Evolutionary conservation across 2,329 filamentous ascomycete species (phyloP).

Genomic region (Fusarium circinatum): DNA sequence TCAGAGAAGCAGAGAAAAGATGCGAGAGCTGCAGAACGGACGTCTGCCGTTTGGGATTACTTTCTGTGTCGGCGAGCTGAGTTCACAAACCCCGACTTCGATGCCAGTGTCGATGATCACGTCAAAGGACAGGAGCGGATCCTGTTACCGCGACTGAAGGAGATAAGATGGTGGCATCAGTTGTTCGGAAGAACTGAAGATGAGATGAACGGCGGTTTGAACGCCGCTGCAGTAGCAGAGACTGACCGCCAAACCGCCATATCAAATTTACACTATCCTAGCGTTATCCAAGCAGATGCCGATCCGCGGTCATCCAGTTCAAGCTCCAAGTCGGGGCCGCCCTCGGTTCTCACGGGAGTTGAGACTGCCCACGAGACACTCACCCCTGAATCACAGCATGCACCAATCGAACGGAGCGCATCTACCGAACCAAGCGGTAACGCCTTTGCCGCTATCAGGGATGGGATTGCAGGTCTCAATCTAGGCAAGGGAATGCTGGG

Average conservation of each 20-base stretch:
- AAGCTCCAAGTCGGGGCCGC: constrained; percentile 53
- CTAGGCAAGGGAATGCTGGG: constrained; percentile 59
- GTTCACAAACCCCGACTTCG: constrained; percentile 85
- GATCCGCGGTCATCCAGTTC: constrained; percentile 41
- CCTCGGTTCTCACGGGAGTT: constrained; percentile 67
- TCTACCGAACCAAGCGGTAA: constrained; percentile 56
- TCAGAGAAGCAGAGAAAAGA: constrained; percentile 88
- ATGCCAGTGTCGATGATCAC: constrained; percentile 79
- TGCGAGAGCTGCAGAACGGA: constrained; percentile 73
- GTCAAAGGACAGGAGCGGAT: constrained; percentile 83
- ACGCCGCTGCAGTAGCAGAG: constrained; percentile 64
- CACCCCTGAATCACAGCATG: constrained; percentile 53
- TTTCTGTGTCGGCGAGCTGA: constrained; percentile 84
- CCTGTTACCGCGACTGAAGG: constrained; percentile 79
- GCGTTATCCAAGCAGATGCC: constrained; percentile 42
- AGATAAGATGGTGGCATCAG: constrained; percentile 95
- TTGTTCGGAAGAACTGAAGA: constrained; percentile 85
- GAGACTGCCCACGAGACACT: constrained; percentile 67
- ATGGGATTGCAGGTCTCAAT: constrained; percentile 59
- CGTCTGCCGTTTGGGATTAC: constrained; percentile 94
- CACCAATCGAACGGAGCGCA: constrained; percentile 55
- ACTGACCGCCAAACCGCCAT: constrained; percentile 52
- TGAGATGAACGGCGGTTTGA: constrained; percentile 86
- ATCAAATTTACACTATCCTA: constrained; percentile 47
- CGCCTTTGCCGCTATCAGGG: constrained; percentile 59